Conservation (phyloP, 2,329 filamentous ascomycete species). For the Claviceps pusilla region DNA sequence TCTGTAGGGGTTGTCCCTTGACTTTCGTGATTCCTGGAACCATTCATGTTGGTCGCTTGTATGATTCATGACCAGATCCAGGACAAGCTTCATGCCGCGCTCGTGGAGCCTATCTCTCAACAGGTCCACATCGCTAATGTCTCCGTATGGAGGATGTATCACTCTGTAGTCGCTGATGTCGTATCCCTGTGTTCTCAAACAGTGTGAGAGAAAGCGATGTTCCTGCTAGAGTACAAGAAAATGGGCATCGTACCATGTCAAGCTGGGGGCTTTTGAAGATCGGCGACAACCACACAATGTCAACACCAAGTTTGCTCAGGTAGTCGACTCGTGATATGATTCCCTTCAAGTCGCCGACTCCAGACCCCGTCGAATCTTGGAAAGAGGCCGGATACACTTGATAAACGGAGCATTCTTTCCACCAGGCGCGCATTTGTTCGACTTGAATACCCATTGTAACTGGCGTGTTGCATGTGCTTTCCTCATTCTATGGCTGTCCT, state of each 20-base stretch:
- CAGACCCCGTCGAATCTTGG: constrained; percentile 41
- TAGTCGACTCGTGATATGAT: constrained; percentile 43
- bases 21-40: constrained; percentile 41
- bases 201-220: background rate
- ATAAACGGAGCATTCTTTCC: constrained; percentile 46
- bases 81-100: constrained; percentile 51
- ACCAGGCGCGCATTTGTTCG: constrained; percentile 29
- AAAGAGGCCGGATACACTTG: constrained; percentile 50
- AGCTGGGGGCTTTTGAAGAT: constrained; percentile 39
- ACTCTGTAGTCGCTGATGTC: constrained; percentile 54
- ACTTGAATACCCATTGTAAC: constrained; percentile 12
- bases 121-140: constrained; percentile 49
- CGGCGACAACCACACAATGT: constrained; percentile 41
- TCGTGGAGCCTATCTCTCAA: constrained; percentile 46
- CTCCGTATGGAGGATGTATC: constrained; percentile 53
- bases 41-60: constrained; percentile 43
- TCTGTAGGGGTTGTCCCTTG: constrained; percentile 37
- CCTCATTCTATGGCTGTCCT: background rate
- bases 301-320: constrained; percentile 37
- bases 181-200: constrained; percentile 34
- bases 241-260: constrained; percentile 37
- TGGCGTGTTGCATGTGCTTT: background rate
- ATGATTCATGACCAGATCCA: constrained; percentile 63
- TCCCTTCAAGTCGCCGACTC: constrained; percentile 40
- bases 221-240: no score